These are phyloP conservation scores for Penicillium glabrum DNA, from an alignment of 2,329 filamentous ascomycete species.

Conservation along the genomic window DNA sequence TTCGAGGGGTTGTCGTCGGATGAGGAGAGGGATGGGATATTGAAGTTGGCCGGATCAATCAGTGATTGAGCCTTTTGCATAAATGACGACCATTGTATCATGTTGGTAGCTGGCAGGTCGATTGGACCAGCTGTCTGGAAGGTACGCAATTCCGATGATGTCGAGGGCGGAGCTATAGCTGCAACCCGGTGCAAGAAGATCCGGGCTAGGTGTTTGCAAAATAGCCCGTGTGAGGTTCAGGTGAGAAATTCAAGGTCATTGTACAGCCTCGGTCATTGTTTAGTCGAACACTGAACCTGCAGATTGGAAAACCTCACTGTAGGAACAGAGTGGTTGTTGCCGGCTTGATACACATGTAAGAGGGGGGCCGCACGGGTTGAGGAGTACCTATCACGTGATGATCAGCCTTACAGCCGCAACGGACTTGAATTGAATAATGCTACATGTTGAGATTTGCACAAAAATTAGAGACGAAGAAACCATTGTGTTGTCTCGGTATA, in stretches of 20 bases:
- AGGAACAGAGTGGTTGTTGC: slow-evolving; percentile 20
- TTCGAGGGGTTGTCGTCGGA: slow-evolving; percentile 85
- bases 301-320: slow-evolving; percentile 13
- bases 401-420: slow-evolving; percentile 14
- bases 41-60: slow-evolving; percentile 83
- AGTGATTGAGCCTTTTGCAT: slow-evolving; percentile 95
- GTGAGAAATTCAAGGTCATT: slow-evolving; percentile 26
- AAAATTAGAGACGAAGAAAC: background rate
- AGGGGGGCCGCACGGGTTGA: slow-evolving; percentile 17
- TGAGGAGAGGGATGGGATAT: slow-evolving; percentile 69
- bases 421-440: background rate
- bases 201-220: slow-evolving; percentile 20
- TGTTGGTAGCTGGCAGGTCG: slow-evolving; percentile 30
- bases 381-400: slow-evolving; percentile 17
- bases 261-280: slow-evolving; percentile 26
- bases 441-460: background rate
- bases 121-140: background rate
- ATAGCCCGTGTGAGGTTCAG: slow-evolving; percentile 21
- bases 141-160: slow-evolving; percentile 15
- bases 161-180: slow-evolving; percentile 26
- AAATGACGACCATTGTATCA: slow-evolving; percentile 72
- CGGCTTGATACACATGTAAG: slow-evolving; percentile 17
- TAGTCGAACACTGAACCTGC: slow-evolving; percentile 14
- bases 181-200: slow-evolving; percentile 19
- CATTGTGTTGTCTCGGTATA: background rate